Evolutionary conservation across 352 stramenopile species (phyloP).

Genomic region (Globisporangium paddicum): DNA sequence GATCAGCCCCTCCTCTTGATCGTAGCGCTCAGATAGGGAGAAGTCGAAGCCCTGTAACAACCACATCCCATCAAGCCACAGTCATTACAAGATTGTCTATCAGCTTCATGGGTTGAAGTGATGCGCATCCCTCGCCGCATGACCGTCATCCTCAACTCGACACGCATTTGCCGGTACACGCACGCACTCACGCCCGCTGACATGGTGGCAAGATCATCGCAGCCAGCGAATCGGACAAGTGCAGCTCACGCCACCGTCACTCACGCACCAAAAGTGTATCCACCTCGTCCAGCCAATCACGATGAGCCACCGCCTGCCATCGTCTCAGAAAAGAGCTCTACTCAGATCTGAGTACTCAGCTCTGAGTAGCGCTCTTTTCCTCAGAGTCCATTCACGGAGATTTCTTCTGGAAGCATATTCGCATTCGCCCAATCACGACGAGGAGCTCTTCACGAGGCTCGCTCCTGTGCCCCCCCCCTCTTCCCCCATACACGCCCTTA

Average conservation of each 20-base stretch:
- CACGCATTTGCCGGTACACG: no score
- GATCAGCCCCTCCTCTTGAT: neutral
- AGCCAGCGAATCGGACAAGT: neutral
- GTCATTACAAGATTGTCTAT: neutral
- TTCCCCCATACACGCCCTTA: neutral
- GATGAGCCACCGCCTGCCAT: no score
- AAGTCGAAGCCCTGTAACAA: no score
- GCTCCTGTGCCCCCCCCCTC: neutral
- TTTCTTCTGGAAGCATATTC: constrained; percentile 8
- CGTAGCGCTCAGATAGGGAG: neutral
- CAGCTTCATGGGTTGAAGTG: neutral
- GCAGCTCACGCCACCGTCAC: neutral
- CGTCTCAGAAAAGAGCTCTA: no score
- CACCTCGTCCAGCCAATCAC: neutral
- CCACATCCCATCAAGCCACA: neutral
- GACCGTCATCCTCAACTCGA: neutral
- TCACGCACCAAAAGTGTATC: constrained; percentile 1
- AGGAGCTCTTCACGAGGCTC: neutral
- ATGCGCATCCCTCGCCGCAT: neutral
- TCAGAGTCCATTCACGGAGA: neutral
- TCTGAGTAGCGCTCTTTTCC: no score
- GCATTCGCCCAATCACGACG: no score
- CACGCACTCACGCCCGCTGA: neutral
- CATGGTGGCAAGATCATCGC: neutral
- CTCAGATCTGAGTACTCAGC: no score